Evolutionary conservation across 805 yeast species (phyloP), one percentile per base, ranked within the genome.

Genomic region (Zygosaccharomyces bailii): DNA sequence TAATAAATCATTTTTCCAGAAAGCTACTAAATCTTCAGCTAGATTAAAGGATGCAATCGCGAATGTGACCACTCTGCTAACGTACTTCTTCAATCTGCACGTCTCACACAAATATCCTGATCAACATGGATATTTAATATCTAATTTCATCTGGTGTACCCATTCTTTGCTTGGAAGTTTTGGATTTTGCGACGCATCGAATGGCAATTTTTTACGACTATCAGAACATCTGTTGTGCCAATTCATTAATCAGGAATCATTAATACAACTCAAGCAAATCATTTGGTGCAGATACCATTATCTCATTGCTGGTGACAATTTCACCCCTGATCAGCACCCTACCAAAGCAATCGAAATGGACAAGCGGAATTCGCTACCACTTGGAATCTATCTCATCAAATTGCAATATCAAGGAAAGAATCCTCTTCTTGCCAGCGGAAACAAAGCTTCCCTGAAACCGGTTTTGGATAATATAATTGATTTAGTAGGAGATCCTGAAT

Each of bases 251-350:
- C 48, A 54, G 2, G 73, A 72, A 4, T 73, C 84, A 2, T 90
- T 84, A 36, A 70, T 72, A 6, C 93, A 88, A 35, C 61, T 91
- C 37, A 73, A 87, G 6, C 98, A 91, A 56, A 73, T 87, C 25
- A 65, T 93, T 17, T 73, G 80, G 50, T 93, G 99, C 60, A 74
- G 85, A 7, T 88, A 83, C 55, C 95, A 88, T 35, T 72, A 86
- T 40, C 65, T 70, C 2, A 68, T 89, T 2, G 68, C 81, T 1
- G 70, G 78, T 8, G 87, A 82, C 10, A 70, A 71, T 13, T 80
- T 79, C 49, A 70, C 71, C 2, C 87, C 93, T 0, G 74, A 70
- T 32, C 84, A 87, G 49, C 98, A 91, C 56, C 72, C 67, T 2
- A 70, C 83, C 0, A 61, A 61, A 4, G 65, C 75, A 0, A 54